Base-by-base conservation (phyloP, 2,329 filamentous ascomycete genomes). In the Zymoseptoria tritici region DNA sequence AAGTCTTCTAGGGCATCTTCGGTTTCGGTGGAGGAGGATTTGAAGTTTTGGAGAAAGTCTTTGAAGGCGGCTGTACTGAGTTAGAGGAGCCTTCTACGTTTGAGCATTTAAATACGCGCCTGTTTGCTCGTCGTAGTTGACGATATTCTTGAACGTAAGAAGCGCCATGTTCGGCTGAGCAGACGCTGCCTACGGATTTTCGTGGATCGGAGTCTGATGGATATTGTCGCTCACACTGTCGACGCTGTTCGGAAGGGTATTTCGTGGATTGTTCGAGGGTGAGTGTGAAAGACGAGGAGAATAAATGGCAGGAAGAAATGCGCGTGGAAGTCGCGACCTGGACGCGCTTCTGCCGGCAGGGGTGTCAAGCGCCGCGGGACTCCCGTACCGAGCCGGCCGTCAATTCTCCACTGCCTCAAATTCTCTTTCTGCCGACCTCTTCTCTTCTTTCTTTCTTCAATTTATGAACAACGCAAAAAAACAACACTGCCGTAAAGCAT, bases 81-180 rank as follows among this genome's bases (percentile, higher is more conserved):
- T 78, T 67, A 77, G 56, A 60, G 26, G 29, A 20, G 49, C 36
- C 22, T 57, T 61, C 62, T 61, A 61, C 56, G 62, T 62, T 61
- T 61, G 66, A 4, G 46, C 22, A 52, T 31, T 59, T 54, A n/a
- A 8, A 54, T 66, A 75, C 85, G 68, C 76, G 91, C 90, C 80
- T 77, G 94, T 85, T 76, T 99, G 94, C 70, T 86, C 85, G 71
- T 86, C 84, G 78, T 99, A 99, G 75, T 96, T 87, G 70, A 96
- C 91, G 56, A 88, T 85, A 67, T 86, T 82, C 72, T 83, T 86
- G 76, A 88, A 88, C 66, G 88, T 87, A 71, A 91, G 84, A 72
- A 97, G 88, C 82, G 91, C 88, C 93, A 97, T 97, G 9, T 24
- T 78, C 76, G 69, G 60, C 53, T 31, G 21, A 9, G 54, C 36